Percentiles rank a stretch among this genome's conserved stretches.
phyloP scores from a whole-genome alignment of 352 stramenopile genomes.

The Peronospora destructor region DNA sequence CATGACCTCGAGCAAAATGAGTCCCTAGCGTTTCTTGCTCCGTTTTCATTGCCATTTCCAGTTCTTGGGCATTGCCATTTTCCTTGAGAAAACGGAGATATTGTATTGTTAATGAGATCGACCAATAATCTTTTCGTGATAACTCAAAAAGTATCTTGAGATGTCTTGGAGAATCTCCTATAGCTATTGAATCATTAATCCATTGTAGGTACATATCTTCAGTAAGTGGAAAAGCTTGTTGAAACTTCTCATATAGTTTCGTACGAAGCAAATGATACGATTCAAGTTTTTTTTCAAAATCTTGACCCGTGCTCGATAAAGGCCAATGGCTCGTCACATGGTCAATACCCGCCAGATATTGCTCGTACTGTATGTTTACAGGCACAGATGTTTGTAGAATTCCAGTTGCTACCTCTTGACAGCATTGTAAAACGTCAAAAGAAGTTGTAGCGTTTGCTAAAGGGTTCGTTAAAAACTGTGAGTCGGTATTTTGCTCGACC shows the following conservation, averaged over 20 bases:
- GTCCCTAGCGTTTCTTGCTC: conserved; percentile 31
- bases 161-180: background rate
- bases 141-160: conserved; percentile 36
- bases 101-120: conserved; percentile 37
- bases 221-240: conserved; percentile 39
- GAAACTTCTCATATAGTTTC: conserved; percentile 22
- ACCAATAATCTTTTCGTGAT: conserved; percentile 47
- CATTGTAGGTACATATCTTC: conserved; percentile 53
- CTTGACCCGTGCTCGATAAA: conserved; percentile 1
- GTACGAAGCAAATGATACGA: conserved; percentile 26
- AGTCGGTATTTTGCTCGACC: conserved; percentile 1
- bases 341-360: conserved; percentile 28
- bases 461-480: background rate
- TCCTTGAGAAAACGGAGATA: conserved; percentile 36
- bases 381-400: conserved; percentile 10
- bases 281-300: conserved; percentile 7
- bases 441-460: background rate
- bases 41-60: conserved; percentile 28
- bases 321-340: conserved; percentile 34
- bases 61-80: conserved; percentile 13
- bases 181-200: conserved; percentile 28
- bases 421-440: conserved; percentile 15
- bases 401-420: conserved; percentile 6
- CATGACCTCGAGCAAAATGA: conserved; percentile 54
- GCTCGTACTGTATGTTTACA: conserved; percentile 31